A percentile compares a stretch with the other conserved stretches of the same genome.
These are phyloP conservation scores for Fusarium nurragi DNA, from an alignment of 2,329 filamentous ascomycete genomes.

Conservation along the genomic window DNA sequence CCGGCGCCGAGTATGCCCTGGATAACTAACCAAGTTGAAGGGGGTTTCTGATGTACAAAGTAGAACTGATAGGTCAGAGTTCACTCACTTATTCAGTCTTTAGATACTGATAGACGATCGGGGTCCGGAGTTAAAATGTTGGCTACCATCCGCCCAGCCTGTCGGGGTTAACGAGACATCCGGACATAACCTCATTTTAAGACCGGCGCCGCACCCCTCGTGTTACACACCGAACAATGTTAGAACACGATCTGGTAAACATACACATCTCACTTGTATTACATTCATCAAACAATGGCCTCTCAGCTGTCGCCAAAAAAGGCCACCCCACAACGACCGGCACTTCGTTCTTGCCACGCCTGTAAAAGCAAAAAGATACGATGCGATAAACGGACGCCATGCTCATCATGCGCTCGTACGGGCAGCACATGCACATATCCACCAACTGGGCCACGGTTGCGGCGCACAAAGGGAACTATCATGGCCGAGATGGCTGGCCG, in stretches of 20 bases:
- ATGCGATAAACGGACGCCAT: conserved; percentile 4
- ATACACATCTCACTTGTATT: too few relatives aligned
- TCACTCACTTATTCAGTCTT: too few relatives aligned
- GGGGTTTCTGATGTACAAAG: too few relatives aligned
- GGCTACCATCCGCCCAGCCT: rapidly evolving
- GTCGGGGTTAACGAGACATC: background rate
- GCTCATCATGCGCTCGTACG: background rate
- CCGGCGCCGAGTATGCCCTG: too few relatives aligned
- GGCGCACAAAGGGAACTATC: conserved; percentile 8
- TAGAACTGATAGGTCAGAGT: too few relatives aligned
- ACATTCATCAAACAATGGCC: too few relatives aligned
- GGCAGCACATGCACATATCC: background rate
- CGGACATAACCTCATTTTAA: background rate
- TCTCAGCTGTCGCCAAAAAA: background rate
- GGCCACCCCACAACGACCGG: background rate
- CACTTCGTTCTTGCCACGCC: background rate
- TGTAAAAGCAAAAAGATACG: conserved; percentile 12
- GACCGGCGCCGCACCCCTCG: background rate
- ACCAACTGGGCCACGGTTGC: background rate
- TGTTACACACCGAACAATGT: too few relatives aligned
- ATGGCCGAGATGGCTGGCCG: background rate
- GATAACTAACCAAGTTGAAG: too few relatives aligned
- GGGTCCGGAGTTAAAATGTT: background rate
- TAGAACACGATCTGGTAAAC: too few relatives aligned
- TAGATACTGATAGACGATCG: rapidly evolving